Evolutionary conservation across 305 asterid genomes (phyloP).

Genomic region (Coffea humblotiana): DNA sequence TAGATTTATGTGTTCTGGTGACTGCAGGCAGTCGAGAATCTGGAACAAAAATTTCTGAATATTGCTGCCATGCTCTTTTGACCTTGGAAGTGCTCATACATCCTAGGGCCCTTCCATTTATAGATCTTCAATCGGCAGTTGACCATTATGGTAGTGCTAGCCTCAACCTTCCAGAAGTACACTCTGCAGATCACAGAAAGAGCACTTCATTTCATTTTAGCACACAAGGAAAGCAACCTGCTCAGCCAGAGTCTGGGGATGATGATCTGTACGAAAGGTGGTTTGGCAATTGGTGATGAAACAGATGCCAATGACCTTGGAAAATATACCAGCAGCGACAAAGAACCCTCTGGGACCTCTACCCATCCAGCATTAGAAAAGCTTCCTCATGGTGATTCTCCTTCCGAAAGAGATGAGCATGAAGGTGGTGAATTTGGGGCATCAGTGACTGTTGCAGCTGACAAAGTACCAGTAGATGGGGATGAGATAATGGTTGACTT

Average conservation of each 20-base stretch:
- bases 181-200: slow-evolving; percentile 27
- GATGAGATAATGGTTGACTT: slow-evolving; percentile 45
- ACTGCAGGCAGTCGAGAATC: slow-evolving; percentile 57
- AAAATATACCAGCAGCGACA: slow-evolving; percentile 16
- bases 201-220: slow-evolving; percentile 27
- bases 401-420: neutral
- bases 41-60: slow-evolving; percentile 53
- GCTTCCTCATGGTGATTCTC: slow-evolving; percentile 9
- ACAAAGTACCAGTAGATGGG: slow-evolving; percentile 20
- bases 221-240: slow-evolving; percentile 25
- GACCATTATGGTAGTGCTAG: slow-evolving; percentile 27
- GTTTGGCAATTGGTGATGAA: slow-evolving; percentile 43
- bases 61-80: slow-evolving; percentile 63
- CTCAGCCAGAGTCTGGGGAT: slow-evolving; percentile 47
- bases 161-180: slow-evolving; percentile 31
- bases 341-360: slow-evolving; percentile 22
- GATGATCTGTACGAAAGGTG: slow-evolving; percentile 63
- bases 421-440: slow-evolving; percentile 14
- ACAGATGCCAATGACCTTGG: slow-evolving; percentile 34
- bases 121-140: slow-evolving; percentile 36
- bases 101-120: slow-evolving; percentile 62
- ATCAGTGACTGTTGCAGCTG: slow-evolving; percentile 26
- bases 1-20: slow-evolving; percentile 2
- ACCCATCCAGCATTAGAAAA: slow-evolving; percentile 17
- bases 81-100: slow-evolving; percentile 76